These are phyloP conservation scores for Pseudophaeomoniella oleicola DNA, from an alignment of 2,329 filamentous ascomycete species.

Conservation along the genomic window DNA sequence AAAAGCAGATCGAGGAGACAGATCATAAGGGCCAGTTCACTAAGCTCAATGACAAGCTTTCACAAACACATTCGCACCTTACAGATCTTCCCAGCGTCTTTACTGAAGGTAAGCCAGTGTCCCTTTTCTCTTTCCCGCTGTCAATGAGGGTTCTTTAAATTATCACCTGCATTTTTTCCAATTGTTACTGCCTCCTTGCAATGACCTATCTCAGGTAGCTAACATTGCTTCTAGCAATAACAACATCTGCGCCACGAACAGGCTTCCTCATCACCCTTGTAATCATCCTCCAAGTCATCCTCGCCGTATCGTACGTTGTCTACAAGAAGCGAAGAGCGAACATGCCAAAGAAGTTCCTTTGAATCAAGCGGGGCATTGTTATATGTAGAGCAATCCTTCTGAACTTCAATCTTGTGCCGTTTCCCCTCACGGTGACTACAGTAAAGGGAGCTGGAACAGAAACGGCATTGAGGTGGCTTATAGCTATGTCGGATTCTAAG, in stretches of 20 bases:
- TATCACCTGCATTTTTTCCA: conserved; percentile 8
- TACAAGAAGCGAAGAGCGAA: conserved; percentile 68
- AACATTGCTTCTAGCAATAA: conserved; percentile 27
- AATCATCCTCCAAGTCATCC: conserved; percentile 57
- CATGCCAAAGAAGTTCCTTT: conserved; percentile 87
- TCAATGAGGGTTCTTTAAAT: neutral
- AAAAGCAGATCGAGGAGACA: conserved; percentile 39
- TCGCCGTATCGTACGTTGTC: conserved; percentile 53
- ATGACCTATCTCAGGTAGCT: conserved; percentile 25
- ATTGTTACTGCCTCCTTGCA: conserved; percentile 16
- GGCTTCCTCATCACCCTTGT: conserved; percentile 54
- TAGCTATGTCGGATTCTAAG: too few relatives aligned
- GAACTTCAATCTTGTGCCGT: too few relatives aligned
- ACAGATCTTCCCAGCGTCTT: conserved; percentile 22
- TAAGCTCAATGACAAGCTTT: conserved; percentile 15
- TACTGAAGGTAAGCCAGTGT: conserved; percentile 34
- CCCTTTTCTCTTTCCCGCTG: conserved; percentile 25
- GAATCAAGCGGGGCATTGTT: too few relatives aligned
- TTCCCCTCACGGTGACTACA: too few relatives aligned
- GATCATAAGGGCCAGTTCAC: neutral
- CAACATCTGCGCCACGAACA: conserved; percentile 40
- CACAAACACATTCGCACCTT: conserved; percentile 37
- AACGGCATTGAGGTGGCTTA: too few relatives aligned
- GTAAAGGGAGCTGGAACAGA: too few relatives aligned
- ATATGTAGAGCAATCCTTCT: too few relatives aligned